phyloP scores from a whole-genome alignment of 805 yeast species.

The Barnettozyma wickerhamii region DNA sequence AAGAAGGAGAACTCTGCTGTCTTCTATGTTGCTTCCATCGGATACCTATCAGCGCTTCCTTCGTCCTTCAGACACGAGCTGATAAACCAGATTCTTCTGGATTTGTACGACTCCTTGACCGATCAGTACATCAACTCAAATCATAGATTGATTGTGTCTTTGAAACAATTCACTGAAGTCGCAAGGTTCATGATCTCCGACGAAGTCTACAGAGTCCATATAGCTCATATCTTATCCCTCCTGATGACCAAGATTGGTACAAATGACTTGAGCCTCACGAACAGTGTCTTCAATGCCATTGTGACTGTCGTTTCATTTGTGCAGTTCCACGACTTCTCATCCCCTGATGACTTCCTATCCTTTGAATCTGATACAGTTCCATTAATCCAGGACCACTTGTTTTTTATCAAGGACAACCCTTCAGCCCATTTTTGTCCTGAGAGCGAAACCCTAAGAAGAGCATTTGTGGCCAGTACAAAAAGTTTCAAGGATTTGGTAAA shows the following conservation, averaged over 20 bases:
- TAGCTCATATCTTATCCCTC: slow-evolving; percentile 67
- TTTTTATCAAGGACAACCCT: slow-evolving; percentile 36
- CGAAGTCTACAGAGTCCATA: slow-evolving; percentile 69
- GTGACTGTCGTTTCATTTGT: slow-evolving; percentile 66
- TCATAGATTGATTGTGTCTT: slow-evolving; percentile 72
- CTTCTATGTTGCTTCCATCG: slow-evolving; percentile 54
- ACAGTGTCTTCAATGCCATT: slow-evolving; percentile 62
- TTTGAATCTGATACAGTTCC: slow-evolving; percentile 41
- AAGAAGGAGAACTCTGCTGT: slow-evolving; percentile 55
- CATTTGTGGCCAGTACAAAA: slow-evolving; percentile 69
- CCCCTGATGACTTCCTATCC: slow-evolving; percentile 34
- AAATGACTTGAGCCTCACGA: slow-evolving; percentile 75
- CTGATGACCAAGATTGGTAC: slow-evolving; percentile 81
- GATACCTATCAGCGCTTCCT: slow-evolving; percentile 52
- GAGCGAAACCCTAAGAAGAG: slow-evolving; percentile 42
- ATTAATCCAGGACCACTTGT: slow-evolving; percentile 63
- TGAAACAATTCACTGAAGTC: slow-evolving; percentile 61
- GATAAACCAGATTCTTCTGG: slow-evolving; percentile 53
- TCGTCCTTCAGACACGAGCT: slow-evolving; percentile 41
- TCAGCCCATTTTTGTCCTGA: slow-evolving; percentile 36
- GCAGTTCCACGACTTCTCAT: slow-evolving; percentile 60
- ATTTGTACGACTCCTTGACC: slow-evolving; percentile 70
- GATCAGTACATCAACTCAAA: slow-evolving; percentile 65
- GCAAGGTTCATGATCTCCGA: slow-evolving; percentile 62
- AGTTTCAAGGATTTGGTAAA: slow-evolving; percentile 59